Percentiles rank a stretch among this genome's conserved stretches.
These are phyloP conservation scores for Asterophora parasitica DNA, from an alignment of 768 basidiomycete species.

Conservation along the genomic window DNA sequence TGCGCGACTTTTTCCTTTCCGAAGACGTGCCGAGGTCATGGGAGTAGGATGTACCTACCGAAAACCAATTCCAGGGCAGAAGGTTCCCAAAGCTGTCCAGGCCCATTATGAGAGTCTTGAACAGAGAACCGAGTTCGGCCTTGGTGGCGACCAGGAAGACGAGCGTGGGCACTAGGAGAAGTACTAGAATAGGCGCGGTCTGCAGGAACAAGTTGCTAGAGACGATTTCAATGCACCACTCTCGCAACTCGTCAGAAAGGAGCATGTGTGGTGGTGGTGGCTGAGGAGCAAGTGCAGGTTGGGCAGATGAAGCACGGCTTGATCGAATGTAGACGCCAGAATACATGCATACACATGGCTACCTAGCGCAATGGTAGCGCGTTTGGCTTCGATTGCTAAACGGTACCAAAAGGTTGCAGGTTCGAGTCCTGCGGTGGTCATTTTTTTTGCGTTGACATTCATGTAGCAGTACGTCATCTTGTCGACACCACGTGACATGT, in stretches of 20 bases:
- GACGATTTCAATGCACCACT: conserved; percentile 36
- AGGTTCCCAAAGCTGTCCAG: conserved; percentile 51
- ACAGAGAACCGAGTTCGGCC: conserved; percentile 21
- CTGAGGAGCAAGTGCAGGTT: conserved; percentile 8
- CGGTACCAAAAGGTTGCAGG: conserved; percentile 92
- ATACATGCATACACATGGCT: conserved; percentile 35
- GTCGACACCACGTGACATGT: conserved; percentile 13
- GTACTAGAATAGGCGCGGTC: conserved; percentile 48
- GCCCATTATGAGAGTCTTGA: conserved; percentile 41
- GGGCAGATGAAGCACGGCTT: not conserved
- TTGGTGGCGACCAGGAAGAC: conserved; percentile 38
- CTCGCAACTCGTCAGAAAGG: conserved; percentile 34
- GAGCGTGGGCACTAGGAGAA: conserved; percentile 51
- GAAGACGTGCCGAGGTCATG: conserved; percentile 17
- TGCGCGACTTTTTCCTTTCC: conserved; percentile 45
- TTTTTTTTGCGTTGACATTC: conserved; percentile 19
- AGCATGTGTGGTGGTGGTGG: conserved; percentile 36
- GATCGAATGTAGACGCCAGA: not conserved
- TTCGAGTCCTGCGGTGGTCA: conserved; percentile 71
- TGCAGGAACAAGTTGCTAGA: conserved; percentile 45
- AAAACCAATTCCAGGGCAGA: conserved; percentile 65
- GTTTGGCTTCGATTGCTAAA: conserved; percentile 84
- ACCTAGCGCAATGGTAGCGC: conserved; percentile 93
- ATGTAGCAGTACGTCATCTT: not conserved
- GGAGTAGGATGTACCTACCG: conserved; percentile 15